Base-by-base conservation (phyloP, 768 basidiomycete species). In the Pleurotus salmoneostramineus region DNA sequence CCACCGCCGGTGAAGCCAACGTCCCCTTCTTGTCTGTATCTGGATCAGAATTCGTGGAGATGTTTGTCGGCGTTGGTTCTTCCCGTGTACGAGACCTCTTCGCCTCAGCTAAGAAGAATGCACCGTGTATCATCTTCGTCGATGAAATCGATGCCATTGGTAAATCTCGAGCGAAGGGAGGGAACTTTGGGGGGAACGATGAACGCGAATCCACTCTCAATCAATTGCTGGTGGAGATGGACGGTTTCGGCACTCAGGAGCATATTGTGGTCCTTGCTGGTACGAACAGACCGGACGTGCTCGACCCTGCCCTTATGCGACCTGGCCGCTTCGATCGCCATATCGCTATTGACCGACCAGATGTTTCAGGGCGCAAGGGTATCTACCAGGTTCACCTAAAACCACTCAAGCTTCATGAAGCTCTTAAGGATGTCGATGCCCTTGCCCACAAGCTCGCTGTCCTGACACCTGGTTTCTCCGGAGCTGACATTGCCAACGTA, bases 141-240 rank as follows among this genome's bases (percentile, higher is more conserved):
- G 97, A 99, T 72, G 97, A 99, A 76, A 99, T 99, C 62, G 97
- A 99, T 70, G 97, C 97, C 52, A 98, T 99, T 64, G 97, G 97
- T 57, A 98, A 98, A 75, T 82, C 93, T 14, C 83, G 97, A 67
- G 89, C 89, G 27, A 85, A 83, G 61, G 85, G 93, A 52, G 94
- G 96, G 35, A 75, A 71, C 58, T 73, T 83, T 54, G 87, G 82
- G 36, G 93, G 96, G 4, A 98, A 98, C 72, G 96, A 98, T 68
- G 97, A 99, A 71, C 87, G 97, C 33, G 97, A 99, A 73, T 92
- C 91, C 0, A 99, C 97, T 32, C 83, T 99, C 58, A 98, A 98
- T 70, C 96, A 99, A 72, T 81, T 99, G 10, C 78, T 99, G 60
- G 97, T 98, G 56, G 96, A 99, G 76, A 98, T 99, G 97, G 97